Conservation (phyloP, 331 rosid genomes). For the Dryas integrifolia region DNA sequence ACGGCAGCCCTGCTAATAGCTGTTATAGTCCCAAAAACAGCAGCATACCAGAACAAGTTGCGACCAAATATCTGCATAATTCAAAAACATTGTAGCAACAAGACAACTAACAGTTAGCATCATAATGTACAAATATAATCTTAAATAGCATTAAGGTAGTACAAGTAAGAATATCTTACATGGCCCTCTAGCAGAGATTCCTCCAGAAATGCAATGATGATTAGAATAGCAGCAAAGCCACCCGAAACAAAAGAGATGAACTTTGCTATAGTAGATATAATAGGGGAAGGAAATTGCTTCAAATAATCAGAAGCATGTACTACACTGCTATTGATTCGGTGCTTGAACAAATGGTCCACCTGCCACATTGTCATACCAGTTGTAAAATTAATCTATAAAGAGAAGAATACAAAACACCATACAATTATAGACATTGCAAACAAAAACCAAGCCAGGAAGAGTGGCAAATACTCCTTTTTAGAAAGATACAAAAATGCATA, state of each 20-base stretch:
- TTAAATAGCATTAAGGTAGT: conserved; percentile 10
- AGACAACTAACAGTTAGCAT: conserved; percentile 9
- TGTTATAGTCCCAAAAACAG: conserved; percentile 90
- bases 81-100: background rate
- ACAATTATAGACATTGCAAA: background rate
- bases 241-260: conserved; percentile 93
- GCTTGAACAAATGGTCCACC: conserved; percentile 97
- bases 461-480: background rate
- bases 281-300: conserved; percentile 94
- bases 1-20: conserved; percentile 92
- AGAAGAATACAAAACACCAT: background rate
- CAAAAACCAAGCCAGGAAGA: background rate
- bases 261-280: conserved; percentile 82
- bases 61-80: conserved; percentile 85
- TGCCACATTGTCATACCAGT: conserved; percentile 30
- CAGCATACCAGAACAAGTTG: conserved; percentile 96
- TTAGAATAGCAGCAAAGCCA: conserved; percentile 92
- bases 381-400: conserved; percentile 19
- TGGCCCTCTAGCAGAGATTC: conserved; percentile 97
- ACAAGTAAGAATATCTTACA: conserved; percentile 43
- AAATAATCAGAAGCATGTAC: conserved; percentile 79
- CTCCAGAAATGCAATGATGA: conserved; percentile 87
- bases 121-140: background rate
- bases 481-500: background rate
- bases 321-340: conserved; percentile 82